A percentile compares a stretch with the other conserved stretches of the same genome.
phyloP scores from a whole-genome alignment of 805 yeast species.

The Saccharomycopsis vini region DNA sequence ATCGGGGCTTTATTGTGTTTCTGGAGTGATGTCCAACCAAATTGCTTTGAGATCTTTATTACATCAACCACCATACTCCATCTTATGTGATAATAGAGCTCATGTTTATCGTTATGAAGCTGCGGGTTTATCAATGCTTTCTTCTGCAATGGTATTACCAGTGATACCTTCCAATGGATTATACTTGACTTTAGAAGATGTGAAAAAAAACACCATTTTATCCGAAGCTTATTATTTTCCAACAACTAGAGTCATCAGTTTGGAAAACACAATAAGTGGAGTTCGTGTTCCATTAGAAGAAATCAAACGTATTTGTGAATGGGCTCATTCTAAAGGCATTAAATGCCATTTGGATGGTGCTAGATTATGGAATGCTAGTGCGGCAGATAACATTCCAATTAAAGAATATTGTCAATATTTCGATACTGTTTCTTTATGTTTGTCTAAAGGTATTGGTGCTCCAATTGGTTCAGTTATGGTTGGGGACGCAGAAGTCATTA shows the following conservation, averaged over 20 bases:
- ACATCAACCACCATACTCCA: slow-evolving; percentile 75
- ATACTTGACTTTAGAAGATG: slow-evolving; percentile 74
- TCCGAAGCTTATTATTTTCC: slow-evolving; percentile 82
- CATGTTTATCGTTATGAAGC: slow-evolving; percentile 84
- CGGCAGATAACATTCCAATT: slow-evolving; percentile 59
- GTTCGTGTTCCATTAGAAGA: slow-evolving; percentile 73
- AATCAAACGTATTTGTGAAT: slow-evolving; percentile 56
- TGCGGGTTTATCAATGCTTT: slow-evolving; percentile 81
- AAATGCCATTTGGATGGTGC: slow-evolving; percentile 88
- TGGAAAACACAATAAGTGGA: slow-evolving; percentile 88
- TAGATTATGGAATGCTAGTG: slow-evolving; percentile 87
- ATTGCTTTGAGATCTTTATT: slow-evolving; percentile 71
- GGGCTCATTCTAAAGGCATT: slow-evolving; percentile 37
- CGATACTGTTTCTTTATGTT: slow-evolving; percentile 83
- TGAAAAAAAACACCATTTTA: slow-evolving; percentile 48
- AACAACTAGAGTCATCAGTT: slow-evolving; percentile 74
- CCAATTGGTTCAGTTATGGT: slow-evolving; percentile 88
- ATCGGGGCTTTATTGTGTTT: slow-evolving; percentile 73
- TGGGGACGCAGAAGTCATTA: slow-evolving; percentile 49
- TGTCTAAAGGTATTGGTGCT: slow-evolving; percentile 87
- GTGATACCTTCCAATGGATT: slow-evolving; percentile 69
- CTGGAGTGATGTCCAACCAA: slow-evolving; percentile 90
- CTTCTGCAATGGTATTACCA: slow-evolving; percentile 87
- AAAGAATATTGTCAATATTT: slow-evolving; percentile 65
- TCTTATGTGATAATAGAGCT: slow-evolving; percentile 77